Evolutionary conservation across 306 rosid species (phyloP).

Genomic region (Sphenostylis stenocarpa): DNA sequence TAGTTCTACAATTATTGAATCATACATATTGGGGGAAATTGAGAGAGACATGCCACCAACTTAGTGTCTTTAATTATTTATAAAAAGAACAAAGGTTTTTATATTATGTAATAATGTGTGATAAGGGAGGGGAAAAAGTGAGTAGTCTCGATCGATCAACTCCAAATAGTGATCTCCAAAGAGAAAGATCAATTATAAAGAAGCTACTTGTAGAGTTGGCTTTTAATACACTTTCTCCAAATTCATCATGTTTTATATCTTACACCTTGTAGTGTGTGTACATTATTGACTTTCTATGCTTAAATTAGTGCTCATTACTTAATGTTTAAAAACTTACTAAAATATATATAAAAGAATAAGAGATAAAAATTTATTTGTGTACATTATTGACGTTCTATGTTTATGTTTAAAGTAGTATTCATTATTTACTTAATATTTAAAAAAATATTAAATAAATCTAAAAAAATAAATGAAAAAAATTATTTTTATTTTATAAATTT

Average conservation of each 20-base stretch:
- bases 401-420: too few species aligned
- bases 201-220: slow-evolving; percentile 31
- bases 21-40: slow-evolving; percentile 5
- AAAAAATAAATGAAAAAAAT: too few species aligned
- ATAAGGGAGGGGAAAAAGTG: slow-evolving; percentile 11
- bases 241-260: not conserved
- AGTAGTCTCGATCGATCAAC: slow-evolving; percentile 36
- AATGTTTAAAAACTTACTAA: not conserved
- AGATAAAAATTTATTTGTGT: too few species aligned
- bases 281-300: slow-evolving; percentile 17
- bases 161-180: slow-evolving; percentile 12
- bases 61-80: slow-evolving; percentile 19
- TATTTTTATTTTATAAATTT: too few species aligned
- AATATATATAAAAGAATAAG: too few species aligned
- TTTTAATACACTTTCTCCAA: slow-evolving; percentile 20
- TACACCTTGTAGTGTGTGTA: not conserved
- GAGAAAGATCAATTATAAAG: slow-evolving; percentile 25
- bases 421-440: too few species aligned
- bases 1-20: slow-evolving; percentile 32
- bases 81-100: slow-evolving; percentile 6
- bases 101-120: slow-evolving; percentile 29
- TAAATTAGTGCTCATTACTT: slow-evolving; percentile 1
- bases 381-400: too few species aligned
- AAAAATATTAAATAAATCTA: too few species aligned
- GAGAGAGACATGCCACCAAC: slow-evolving; percentile 54